A percentile compares a stretch with the other conserved stretches of the same genome.
phyloP scores from a whole-genome alignment of 73 alveolate genomes.

The Paramecium biaurelia region DNA sequence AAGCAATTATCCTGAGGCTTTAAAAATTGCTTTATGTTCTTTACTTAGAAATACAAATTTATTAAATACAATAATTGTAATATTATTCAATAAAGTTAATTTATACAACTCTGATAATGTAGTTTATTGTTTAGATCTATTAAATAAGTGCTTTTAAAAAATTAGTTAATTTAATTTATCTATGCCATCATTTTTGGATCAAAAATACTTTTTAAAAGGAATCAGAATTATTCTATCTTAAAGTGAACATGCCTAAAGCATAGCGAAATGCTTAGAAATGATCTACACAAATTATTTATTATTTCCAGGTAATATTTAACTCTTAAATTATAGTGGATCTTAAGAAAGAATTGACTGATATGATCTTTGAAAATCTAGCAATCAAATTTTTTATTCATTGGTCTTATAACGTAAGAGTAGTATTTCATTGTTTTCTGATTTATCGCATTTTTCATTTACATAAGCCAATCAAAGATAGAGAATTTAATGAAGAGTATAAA shows the following conservation, averaged over 20 bases:
- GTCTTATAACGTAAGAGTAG: conserved; percentile 74
- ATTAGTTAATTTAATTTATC: conserved; percentile 32
- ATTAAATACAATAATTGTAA: conserved; percentile 70
- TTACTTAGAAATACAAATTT: conserved; percentile 70
- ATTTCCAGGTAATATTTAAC: conserved; percentile 56
- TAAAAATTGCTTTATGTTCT: conserved; percentile 70
- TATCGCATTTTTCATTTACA: conserved; percentile 59
- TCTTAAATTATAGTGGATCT: conserved; percentile 33
- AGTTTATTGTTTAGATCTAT: conserved; percentile 65
- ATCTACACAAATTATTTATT: conserved; percentile 65
- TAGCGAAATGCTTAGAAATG: conserved; percentile 73
- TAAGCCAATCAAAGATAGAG: background rate
- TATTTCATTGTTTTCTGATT: conserved; percentile 68
- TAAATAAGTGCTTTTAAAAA: conserved; percentile 69
- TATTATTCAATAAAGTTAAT: conserved; percentile 73
- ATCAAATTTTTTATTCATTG: conserved; percentile 75
- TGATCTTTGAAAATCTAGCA: conserved; percentile 55
- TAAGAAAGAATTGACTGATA: conserved; percentile 37
- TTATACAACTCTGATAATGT: conserved; percentile 70
- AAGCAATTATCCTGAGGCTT: conserved; percentile 81
- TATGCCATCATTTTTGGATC: conserved; percentile 77
- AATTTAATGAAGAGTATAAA: conserved; percentile 19
- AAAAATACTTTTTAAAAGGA: conserved; percentile 72
- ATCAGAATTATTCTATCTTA: conserved; percentile 62
- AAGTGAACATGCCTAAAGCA: conserved; percentile 70